A percentile compares a stretch with the other conserved stretches of the same genome.
phyloP scores from a whole-genome alignment of 2,329 filamentous ascomycete species.

The Fusarium sp. region DNA sequence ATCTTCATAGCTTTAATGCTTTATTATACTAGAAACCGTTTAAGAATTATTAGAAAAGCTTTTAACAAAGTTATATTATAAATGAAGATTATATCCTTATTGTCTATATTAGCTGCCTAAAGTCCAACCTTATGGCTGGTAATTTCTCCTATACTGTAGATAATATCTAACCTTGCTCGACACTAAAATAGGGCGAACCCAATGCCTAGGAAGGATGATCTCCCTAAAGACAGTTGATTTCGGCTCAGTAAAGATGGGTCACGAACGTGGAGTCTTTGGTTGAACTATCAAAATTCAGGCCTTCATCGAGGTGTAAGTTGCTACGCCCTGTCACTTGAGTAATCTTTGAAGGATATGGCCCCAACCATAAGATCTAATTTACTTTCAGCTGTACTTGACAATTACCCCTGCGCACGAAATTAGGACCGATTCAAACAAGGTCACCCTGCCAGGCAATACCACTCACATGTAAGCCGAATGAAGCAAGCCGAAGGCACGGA shows the following conservation, averaged over 20 bases:
- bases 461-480: background rate
- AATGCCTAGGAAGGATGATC: too few species aligned
- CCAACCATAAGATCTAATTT: background rate
- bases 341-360: background rate
- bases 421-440: rapidly evolving
- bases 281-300: background rate
- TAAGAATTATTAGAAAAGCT: too few species aligned
- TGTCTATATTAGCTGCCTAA: too few species aligned
- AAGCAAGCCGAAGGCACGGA: background rate
- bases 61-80: too few species aligned
- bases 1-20: background rate
- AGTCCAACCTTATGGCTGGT: too few species aligned
- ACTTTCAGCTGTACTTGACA: rapidly evolving
- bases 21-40: rapidly evolving
- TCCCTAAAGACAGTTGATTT: too few species aligned
- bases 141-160: too few species aligned
- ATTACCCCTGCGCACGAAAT: rapidly evolving
- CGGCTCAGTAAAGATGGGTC: too few species aligned
- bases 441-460: rapidly evolving
- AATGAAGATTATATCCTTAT: too few species aligned
- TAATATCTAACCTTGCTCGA: background rate
- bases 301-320: too few species aligned
- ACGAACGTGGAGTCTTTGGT: background rate
- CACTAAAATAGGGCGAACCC: background rate
- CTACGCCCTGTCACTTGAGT: rapidly evolving